A percentile compares a stretch with the other conserved stretches of the same genome.
phyloP scores from a whole-genome alignment of 2,329 filamentous ascomycete species.

The Setomelanomma holmii region DNA sequence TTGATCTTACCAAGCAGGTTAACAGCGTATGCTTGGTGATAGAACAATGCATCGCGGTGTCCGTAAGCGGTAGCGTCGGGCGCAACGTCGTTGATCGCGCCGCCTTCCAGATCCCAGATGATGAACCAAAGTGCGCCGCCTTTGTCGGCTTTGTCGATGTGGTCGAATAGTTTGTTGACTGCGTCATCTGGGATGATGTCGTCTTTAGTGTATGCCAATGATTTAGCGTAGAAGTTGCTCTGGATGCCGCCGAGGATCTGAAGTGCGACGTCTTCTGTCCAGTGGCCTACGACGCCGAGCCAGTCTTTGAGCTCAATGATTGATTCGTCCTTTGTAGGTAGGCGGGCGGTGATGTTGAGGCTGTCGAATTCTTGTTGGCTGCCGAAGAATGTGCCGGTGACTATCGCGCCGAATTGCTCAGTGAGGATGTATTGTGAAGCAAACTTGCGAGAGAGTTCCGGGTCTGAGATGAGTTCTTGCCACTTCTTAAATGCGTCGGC shows the following conservation, averaged over 20 bases:
- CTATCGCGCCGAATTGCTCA: slow-evolving; percentile 34
- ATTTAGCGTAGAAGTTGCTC: slow-evolving; percentile 46
- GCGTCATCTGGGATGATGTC: slow-evolving; percentile 38
- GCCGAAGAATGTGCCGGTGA: slow-evolving; percentile 46
- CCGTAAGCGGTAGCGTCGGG: slow-evolving; percentile 42
- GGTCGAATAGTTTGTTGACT: slow-evolving; percentile 43
- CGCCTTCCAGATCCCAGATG: slow-evolving; percentile 46
- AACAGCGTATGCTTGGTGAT: slow-evolving; percentile 48
- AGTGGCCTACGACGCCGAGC: slow-evolving; percentile 43
- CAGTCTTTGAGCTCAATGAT: slow-evolving; percentile 40
- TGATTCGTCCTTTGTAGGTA: slow-evolving; percentile 30
- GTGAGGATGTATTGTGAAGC: slow-evolving; percentile 43
- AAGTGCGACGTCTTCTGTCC: slow-evolving; percentile 41
- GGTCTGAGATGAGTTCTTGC: slow-evolving; percentile 44
- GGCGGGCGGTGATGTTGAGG: slow-evolving; percentile 38
- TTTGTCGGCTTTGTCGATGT: slow-evolving; percentile 40
- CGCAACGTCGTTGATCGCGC: slow-evolving; percentile 41
- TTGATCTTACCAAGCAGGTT: slow-evolving; percentile 41
- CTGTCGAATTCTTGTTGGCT: slow-evolving; percentile 39
- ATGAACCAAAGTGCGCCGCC: slow-evolving; percentile 44
- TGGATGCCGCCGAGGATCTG: slow-evolving; percentile 37
- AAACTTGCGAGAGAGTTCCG: slow-evolving; percentile 41
- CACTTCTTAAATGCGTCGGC: slow-evolving; percentile 45
- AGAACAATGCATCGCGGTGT: slow-evolving; percentile 44
- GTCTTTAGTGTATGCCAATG: slow-evolving; percentile 39